Conservation (phyloP, 495 filamentous ascomycete genomes). For the Neurospora africana region DNA sequence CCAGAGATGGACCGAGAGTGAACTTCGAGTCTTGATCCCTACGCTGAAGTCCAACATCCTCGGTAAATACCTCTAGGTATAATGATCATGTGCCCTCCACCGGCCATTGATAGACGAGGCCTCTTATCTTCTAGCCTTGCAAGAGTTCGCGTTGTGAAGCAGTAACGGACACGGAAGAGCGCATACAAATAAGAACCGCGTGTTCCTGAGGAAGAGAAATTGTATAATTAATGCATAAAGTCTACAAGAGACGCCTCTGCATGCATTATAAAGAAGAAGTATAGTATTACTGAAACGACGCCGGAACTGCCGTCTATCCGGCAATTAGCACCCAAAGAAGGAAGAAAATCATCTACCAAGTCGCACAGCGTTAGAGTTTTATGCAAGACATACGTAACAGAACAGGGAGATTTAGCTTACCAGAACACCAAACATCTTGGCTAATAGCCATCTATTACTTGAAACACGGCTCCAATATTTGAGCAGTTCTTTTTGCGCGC, state of each 20-base stretch:
- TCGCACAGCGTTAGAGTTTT: background rate
- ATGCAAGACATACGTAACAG: background rate
- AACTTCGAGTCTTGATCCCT: background rate
- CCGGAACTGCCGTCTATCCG: constrained; percentile 14
- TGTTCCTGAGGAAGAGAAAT: background rate
- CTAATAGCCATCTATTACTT: constrained; percentile 91
- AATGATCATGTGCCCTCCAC: background rate
- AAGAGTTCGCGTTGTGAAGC: background rate
- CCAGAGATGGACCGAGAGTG: background rate
- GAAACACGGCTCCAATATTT: constrained; percentile 95
- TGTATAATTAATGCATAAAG: constrained; percentile 6
- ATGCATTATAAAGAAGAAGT: constrained; percentile 7
- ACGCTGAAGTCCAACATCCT: background rate
- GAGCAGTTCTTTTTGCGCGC: constrained; percentile 85
- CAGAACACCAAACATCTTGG: constrained; percentile 94
- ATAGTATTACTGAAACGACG: constrained; percentile 3
- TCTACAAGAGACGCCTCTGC: constrained; percentile 17
- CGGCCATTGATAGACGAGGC: background rate
- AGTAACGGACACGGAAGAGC: background rate
- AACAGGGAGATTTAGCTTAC: constrained; percentile 33
- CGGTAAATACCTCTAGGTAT: background rate
- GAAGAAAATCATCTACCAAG: constrained; percentile 22
- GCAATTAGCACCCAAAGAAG: constrained; percentile 30
- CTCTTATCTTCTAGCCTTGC: background rate
- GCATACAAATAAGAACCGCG: background rate